Base-by-base conservation (phyloP, 179 eudicot species). In the Amaranthus tricolor region DNA sequence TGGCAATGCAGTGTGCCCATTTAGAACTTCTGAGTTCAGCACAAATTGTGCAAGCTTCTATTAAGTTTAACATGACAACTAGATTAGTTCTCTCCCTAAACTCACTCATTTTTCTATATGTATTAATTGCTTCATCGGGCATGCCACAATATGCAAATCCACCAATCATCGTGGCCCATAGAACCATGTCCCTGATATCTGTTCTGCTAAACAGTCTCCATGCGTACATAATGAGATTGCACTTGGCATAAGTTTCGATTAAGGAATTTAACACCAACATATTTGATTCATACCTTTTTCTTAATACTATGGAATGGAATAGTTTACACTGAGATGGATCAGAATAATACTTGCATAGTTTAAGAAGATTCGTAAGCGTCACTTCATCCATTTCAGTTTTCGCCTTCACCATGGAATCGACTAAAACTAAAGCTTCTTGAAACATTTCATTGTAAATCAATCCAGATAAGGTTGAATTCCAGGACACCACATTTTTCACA, bases 121-220 rank as follows among this genome's bases (percentile, higher is more conserved):
- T 62, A 62, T 78, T 53, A 55, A 88, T 81, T n/a, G 97, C 92
- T 70, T 91, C 91, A 71, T 83, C 80, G 6, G 97, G 90, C 89
- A 88, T 83, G 82, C 93, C 90, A 82, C 96, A 89, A 21, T 86
- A 76, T n/a, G 90, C 84, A 72, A 87, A 91, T 43, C 89, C 93
- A 7, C 91, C 91, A 75, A 93, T 93, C 93, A 93, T 93, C 40
- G 89, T 85, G 53, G 92, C 94, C 96, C 95, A 93, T 17, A 88
- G 76, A 74, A 89, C 85, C 40, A 71, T 78, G 72, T 90, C 92
- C 77, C 77, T 84, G 48, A 51, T 75, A 64, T 72, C 74, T 24
- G 78, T 73, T 44, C 69, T 76, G 63, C 70, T 59, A 77, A 91
- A 93, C 70, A 88, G 72, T 52, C 67, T 86, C 83, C 83, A 83